These are phyloP conservation scores for Nakataea oryzae DNA, from an alignment of 2,329 filamentous ascomycete genomes.

Conservation along the genomic window DNA sequence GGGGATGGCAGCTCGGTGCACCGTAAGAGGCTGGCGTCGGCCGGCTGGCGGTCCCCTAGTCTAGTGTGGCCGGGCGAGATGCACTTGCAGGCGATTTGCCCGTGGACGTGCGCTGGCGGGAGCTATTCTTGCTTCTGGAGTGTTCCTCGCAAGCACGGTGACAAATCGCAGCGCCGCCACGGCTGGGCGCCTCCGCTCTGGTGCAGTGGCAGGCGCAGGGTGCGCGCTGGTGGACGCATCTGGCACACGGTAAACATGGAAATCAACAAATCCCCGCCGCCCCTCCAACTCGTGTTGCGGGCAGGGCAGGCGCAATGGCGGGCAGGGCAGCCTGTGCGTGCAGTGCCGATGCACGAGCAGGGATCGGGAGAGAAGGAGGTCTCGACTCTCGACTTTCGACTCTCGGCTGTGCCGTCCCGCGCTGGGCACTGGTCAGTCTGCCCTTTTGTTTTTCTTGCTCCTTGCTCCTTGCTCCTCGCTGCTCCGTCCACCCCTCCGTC, in stretches of 20 bases:
- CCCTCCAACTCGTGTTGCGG: neutral
- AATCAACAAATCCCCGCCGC: neutral
- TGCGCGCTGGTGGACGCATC: neutral
- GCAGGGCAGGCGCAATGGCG: neutral
- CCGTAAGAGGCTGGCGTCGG: neutral
- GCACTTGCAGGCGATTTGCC: neutral
- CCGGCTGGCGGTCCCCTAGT: too few relatives aligned
- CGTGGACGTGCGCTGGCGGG: too few relatives aligned
- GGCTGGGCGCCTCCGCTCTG: neutral
- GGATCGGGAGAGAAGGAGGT: neutral
- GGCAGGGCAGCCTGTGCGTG: neutral
- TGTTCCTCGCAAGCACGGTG: neutral
- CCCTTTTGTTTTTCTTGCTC: neutral
- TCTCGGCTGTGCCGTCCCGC: neutral
- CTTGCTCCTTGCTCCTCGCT: neutral
- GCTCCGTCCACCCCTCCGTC: neutral
- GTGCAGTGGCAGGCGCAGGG: neutral
- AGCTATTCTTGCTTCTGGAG: neutral
- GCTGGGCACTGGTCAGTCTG: too few relatives aligned
- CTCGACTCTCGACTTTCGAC: too few relatives aligned
- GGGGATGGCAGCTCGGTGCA: neutral
- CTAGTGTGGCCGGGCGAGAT: too few relatives aligned
- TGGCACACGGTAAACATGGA: neutral
- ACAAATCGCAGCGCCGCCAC: too few relatives aligned
- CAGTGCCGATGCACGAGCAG: neutral